Evolutionary conservation across 2,329 filamentous ascomycete species (phyloP).

Genomic region (Xylariales sp.): DNA sequence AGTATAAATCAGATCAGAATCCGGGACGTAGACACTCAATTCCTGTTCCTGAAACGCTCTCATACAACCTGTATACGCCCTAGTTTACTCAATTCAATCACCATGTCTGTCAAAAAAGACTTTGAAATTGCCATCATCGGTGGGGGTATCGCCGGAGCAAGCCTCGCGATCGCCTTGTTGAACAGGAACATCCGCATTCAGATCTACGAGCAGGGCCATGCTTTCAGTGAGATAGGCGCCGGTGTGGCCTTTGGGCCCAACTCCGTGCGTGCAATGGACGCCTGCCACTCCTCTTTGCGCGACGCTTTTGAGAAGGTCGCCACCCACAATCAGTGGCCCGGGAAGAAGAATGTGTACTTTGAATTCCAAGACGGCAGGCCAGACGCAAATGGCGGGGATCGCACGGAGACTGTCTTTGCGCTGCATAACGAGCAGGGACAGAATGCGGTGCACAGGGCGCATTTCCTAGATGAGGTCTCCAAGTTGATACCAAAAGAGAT

Average conservation of each 20-base stretch:
- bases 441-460: constrained; percentile 17
- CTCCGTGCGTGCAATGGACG: constrained; percentile 8
- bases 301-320: constrained; percentile 8
- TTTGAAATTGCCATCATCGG: constrained; percentile 10
- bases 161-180: constrained; percentile 6
- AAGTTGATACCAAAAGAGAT: constrained; percentile 16
- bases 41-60: too few relatives aligned
- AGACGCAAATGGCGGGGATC: neutral
- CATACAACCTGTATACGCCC: too few relatives aligned
- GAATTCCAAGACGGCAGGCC: constrained; percentile 9
- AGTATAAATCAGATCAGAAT: too few relatives aligned
- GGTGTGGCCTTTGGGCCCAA: constrained; percentile 11
- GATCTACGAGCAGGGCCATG: constrained; percentile 10
- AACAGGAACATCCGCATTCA: constrained; percentile 1
- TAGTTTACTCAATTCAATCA: too few relatives aligned
- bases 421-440: constrained; percentile 1
- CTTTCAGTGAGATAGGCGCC: constrained; percentile 9
- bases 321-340: constrained; percentile 8
- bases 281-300: constrained; percentile 4
- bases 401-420: neutral
- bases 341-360: constrained; percentile 8
- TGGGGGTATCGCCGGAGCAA: constrained; percentile 10
- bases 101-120: neutral
- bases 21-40: too few relatives aligned
- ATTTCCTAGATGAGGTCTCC: constrained; percentile 23